A percentile compares a stretch with the other conserved stretches of the same genome.
These are phyloP conservation scores for Geranium rotundifolium DNA, from an alignment of 345 rosid genomes.

Conservation along the genomic window DNA sequence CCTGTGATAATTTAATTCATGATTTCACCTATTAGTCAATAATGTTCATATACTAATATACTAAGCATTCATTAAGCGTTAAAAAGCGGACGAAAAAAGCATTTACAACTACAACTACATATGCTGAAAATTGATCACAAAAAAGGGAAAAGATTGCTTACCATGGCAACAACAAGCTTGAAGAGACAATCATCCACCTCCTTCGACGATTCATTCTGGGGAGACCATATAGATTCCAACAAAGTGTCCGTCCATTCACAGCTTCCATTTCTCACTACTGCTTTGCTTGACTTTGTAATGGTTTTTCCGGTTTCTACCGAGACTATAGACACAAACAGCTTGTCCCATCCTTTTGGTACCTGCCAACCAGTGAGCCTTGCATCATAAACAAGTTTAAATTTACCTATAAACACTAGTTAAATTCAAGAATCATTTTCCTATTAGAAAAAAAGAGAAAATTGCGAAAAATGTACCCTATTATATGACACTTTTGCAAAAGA, in stretches of 20 bases:
- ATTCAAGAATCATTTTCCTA: too few relatives aligned
- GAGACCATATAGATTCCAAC: conserved; percentile 31
- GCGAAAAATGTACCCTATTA: too few relatives aligned
- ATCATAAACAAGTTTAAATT: not conserved
- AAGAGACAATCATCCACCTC: conserved; percentile 25
- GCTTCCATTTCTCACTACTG: conserved; percentile 29
- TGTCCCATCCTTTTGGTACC: conserved; percentile 74
- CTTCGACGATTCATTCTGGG: conserved; percentile 24
- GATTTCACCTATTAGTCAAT: not conserved
- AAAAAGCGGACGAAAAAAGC: not conserved
- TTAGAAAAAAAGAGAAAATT: too few relatives aligned
- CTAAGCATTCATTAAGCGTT: too few relatives aligned
- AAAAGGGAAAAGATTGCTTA: conserved; percentile 6
- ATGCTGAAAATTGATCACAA: too few relatives aligned
- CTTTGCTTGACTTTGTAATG: conserved; percentile 32
- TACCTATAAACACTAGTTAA: not conserved
- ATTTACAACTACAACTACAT: conserved; percentile 2
- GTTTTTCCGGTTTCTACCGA: conserved; percentile 41
- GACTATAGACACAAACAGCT: conserved; percentile 31
- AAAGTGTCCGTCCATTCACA: conserved; percentile 48
- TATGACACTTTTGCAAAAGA: too few relatives aligned
- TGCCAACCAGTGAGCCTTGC: conserved; percentile 4
- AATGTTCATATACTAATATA: too few relatives aligned
- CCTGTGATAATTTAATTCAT: conserved; percentile 19
- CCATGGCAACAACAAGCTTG: conserved; percentile 42